A percentile compares a stretch with the other conserved stretches of the same genome.
These are phyloP conservation scores for Penicillium sp. DNA, from an alignment of 2,329 filamentous ascomycete species.

Conservation along the genomic window DNA sequence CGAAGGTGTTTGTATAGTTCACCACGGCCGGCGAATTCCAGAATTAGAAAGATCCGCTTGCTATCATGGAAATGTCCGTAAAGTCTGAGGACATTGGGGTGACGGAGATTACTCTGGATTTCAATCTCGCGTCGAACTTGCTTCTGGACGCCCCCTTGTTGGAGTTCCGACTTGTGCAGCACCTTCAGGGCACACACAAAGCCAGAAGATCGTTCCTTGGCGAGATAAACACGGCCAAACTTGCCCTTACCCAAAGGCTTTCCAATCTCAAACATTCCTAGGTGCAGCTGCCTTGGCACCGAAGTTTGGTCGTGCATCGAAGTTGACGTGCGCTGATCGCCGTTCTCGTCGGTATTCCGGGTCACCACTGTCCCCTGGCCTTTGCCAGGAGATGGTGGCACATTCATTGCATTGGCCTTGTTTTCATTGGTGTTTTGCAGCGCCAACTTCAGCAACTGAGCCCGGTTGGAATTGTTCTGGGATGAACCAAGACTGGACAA, in stretches of 20 bases:
- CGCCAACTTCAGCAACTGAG: slow-evolving; percentile 83
- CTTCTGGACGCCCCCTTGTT: slow-evolving; percentile 79
- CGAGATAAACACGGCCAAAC: slow-evolving; percentile 83
- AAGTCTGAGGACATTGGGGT: slow-evolving; percentile 80
- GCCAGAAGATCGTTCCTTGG: slow-evolving; percentile 72
- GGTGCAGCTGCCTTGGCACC: slow-evolving; percentile 66
- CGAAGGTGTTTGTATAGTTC: slow-evolving; percentile 86
- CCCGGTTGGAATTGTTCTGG: slow-evolving; percentile 58
- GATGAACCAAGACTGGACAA: slow-evolving; percentile 49
- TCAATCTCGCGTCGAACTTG: slow-evolving; percentile 86
- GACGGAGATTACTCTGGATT: slow-evolving; percentile 82
- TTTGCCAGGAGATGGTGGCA: slow-evolving; percentile 63
- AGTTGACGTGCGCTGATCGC: slow-evolving; percentile 35
- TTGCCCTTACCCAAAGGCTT: slow-evolving; percentile 84
- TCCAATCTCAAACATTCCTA: slow-evolving; percentile 93
- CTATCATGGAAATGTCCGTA: slow-evolving; percentile 88
- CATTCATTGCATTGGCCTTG: slow-evolving; percentile 55
- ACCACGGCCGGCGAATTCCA: slow-evolving; percentile 82
- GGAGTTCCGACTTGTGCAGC: slow-evolving; percentile 78
- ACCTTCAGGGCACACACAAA: slow-evolving; percentile 88
- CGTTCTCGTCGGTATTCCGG: slow-evolving; percentile 50
- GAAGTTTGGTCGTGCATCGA: slow-evolving; percentile 58
- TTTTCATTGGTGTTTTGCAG: slow-evolving; percentile 74
- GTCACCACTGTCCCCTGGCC: slow-evolving; percentile 44
- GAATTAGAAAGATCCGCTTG: slow-evolving; percentile 82